Conservation (phyloP, 2,329 filamentous ascomycete genomes). For the Podosphaera aphanis region DNA sequence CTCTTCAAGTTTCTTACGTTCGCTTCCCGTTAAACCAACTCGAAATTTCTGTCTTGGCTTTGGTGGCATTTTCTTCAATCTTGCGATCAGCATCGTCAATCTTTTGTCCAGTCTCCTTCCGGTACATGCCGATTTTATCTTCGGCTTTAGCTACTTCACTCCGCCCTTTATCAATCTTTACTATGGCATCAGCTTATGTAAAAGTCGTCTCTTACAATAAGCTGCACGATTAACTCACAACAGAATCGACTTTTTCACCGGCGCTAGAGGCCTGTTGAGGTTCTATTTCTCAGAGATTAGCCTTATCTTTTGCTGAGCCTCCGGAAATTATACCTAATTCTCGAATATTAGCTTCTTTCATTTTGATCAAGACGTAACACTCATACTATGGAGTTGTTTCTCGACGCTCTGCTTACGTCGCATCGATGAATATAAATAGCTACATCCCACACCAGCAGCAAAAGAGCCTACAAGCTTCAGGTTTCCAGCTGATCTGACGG, state of each 20-base stretch:
- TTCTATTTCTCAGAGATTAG: conserved; percentile 40
- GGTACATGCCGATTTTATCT: conserved; percentile 32
- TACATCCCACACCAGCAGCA: conserved; percentile 47
- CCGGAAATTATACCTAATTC: conserved; percentile 43
- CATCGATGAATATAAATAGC: conserved; percentile 79
- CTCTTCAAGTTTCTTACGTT: conserved; percentile 1
- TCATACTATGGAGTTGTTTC: conserved; percentile 64
- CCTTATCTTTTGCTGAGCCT: conserved; percentile 41
- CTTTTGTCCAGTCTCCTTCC: conserved; percentile 43
- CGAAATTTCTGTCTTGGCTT: conserved; percentile 65
- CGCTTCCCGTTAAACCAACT: conserved; percentile 61
- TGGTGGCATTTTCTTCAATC: conserved; percentile 51
- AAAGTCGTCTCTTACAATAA: neutral
- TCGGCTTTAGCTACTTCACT: conserved; percentile 37
- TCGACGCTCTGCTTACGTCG: conserved; percentile 62
- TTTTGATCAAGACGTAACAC: neutral
- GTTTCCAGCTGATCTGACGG: neutral
- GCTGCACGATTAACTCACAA: conserved; percentile 27
- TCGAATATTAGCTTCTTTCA: neutral
- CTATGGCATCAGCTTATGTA: neutral
- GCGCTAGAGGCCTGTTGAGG: conserved; percentile 31
- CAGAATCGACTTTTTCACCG: conserved; percentile 42
- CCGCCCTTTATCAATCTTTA: conserved; percentile 37
- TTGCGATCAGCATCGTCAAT: conserved; percentile 66
- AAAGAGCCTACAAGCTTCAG: conserved; percentile 6